Evolutionary conservation across 805 yeast species (phyloP).

Genomic region (Clavispora santaluciae): DNA sequence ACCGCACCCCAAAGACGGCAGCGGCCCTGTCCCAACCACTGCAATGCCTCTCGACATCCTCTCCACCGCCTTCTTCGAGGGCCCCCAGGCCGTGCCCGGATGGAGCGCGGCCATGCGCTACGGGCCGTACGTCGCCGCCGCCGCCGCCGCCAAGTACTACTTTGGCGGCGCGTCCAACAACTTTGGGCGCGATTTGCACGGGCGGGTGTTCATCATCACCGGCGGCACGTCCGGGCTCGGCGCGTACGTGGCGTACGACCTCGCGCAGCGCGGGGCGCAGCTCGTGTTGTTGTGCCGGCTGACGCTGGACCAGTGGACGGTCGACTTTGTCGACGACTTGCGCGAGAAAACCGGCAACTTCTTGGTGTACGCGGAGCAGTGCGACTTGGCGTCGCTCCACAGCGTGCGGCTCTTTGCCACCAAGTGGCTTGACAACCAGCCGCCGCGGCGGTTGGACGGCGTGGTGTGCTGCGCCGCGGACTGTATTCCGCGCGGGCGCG

Average conservation of each 20-base stretch:
- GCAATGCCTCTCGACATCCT: constrained; percentile 82
- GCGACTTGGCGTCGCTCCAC: constrained; percentile 70
- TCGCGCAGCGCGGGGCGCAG: constrained; percentile 86
- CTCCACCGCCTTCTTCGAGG: constrained; percentile 64
- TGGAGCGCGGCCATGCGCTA: constrained; percentile 54
- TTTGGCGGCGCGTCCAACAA: constrained; percentile 77
- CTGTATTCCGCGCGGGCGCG: constrained; percentile 60
- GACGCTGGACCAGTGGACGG: constrained; percentile 62
- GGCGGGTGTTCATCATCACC: constrained; percentile 74
- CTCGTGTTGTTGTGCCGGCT: constrained; percentile 66
- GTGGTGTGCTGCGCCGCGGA: constrained; percentile 86
- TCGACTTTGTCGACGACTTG: constrained; percentile 75
- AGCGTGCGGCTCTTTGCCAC: constrained; percentile 89
- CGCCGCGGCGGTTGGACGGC: constrained; percentile 90
- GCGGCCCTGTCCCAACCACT: too few relatives aligned
- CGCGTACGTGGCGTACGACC: constrained; percentile 62
- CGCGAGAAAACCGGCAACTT: constrained; percentile 65
- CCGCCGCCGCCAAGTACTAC: constrained; percentile 57
- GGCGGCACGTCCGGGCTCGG: constrained; percentile 98
- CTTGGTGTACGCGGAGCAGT: constrained; percentile 84
- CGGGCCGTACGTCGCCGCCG: constrained; percentile 46
- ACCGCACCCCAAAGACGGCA: too few relatives aligned
- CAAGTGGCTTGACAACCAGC: constrained; percentile 84
- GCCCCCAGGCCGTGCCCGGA: constrained; percentile 72
- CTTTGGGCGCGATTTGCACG: constrained; percentile 92